Conservation (phyloP, 2,329 filamentous ascomycete species). For the Dendryphion nanum region DNA sequence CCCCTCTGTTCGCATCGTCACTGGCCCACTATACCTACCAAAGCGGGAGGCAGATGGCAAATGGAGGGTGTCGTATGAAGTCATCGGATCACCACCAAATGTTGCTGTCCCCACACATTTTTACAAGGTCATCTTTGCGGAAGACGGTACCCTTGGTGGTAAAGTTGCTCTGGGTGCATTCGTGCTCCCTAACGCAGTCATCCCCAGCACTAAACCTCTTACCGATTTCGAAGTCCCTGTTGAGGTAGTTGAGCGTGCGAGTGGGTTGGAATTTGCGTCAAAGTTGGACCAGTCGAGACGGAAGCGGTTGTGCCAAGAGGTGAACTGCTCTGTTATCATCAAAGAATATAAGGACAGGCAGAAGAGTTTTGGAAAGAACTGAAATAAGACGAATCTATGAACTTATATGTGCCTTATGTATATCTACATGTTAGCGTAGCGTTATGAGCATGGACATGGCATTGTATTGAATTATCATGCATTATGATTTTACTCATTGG, state of each 20-base stretch:
- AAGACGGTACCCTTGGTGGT: conserved; percentile 67
- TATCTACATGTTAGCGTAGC: no score
- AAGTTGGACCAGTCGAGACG: conserved; percentile 73
- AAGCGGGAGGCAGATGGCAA: conserved; percentile 85
- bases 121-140: conserved; percentile 97
- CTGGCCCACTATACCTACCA: conserved; percentile 89
- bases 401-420: no score
- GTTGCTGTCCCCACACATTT: conserved; percentile 98
- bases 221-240: conserved; percentile 92
- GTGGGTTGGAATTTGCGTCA: conserved; percentile 84
- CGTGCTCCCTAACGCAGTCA: conserved; percentile 87
- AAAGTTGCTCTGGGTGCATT: conserved; percentile 86
- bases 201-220: conserved; percentile 83
- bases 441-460: no score
- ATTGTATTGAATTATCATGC: no score
- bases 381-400: no score
- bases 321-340: conserved; percentile 79
- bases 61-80: conserved; percentile 93
- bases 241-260: conserved; percentile 88
- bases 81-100: conserved; percentile 89
- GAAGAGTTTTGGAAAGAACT: conserved; percentile 42
- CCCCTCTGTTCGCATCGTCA: conserved; percentile 86
- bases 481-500: no score
- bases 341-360: conserved; percentile 71
- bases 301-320: conserved; percentile 80